A percentile compares a stretch with the other conserved stretches of the same genome.
phyloP scores from a whole-genome alignment of 2,329 filamentous ascomycete genomes.

The Diaporthe destruens region DNA sequence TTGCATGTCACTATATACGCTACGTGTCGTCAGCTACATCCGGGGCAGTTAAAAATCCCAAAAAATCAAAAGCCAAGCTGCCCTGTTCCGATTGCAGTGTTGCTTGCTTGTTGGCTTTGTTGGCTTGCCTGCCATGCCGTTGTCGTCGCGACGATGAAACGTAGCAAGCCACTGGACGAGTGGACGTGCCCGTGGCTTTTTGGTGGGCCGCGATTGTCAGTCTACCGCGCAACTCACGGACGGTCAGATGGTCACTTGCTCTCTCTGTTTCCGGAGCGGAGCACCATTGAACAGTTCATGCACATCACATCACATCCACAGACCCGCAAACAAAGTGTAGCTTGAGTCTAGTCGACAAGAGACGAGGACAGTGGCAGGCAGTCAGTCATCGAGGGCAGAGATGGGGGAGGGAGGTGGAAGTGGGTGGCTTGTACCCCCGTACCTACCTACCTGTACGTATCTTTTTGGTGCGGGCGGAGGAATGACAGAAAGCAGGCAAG shows the following conservation, averaged over 20 bases:
- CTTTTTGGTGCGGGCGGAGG: background rate
- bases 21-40: background rate
- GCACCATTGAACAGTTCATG: constrained; percentile 11
- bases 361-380: background rate
- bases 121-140: background rate
- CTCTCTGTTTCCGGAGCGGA: background rate
- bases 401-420: background rate
- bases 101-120: background rate
- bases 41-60: no score
- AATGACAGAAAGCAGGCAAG: background rate
- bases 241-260: background rate
- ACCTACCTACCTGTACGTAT: constrained; percentile 8
- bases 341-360: background rate
- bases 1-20: background rate
- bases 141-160: constrained; percentile 23
- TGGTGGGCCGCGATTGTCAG: background rate
- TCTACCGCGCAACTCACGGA: background rate
- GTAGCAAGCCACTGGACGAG: constrained; percentile 30
- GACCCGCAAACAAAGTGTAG: background rate
- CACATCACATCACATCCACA: constrained; percentile 24
- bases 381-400: background rate
- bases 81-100: background rate
- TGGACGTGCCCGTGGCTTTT: background rate
- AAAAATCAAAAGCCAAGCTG: no score
- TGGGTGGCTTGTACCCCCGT: background rate